phyloP scores from a whole-genome alignment of 305 asterid species.

The Fraxinus albicans region DNA sequence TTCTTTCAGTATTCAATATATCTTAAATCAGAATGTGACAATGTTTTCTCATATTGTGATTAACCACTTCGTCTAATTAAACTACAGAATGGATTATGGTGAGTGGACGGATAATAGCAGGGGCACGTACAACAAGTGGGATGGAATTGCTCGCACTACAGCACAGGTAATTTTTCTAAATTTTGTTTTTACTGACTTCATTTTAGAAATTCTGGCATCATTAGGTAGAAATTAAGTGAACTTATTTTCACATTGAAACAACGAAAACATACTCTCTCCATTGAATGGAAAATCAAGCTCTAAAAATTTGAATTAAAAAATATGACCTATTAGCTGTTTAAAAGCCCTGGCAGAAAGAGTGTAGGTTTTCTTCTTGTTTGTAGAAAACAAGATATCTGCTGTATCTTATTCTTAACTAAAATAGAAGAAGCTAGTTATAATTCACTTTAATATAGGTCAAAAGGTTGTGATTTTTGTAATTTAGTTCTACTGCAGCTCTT shows the following conservation, averaged over 20 bases:
- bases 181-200: background rate
- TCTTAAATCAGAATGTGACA: background rate
- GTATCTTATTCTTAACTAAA: background rate
- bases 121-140: slow-evolving; percentile 98
- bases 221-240: background rate
- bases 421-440: background rate
- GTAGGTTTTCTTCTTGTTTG: background rate
- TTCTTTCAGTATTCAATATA: slow-evolving; percentile 10
- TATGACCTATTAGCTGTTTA: background rate
- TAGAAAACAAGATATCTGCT: background rate
- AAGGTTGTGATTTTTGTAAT: background rate
- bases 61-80: slow-evolving; percentile 1
- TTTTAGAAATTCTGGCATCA: background rate
- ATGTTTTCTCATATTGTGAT: slow-evolving; percentile 16
- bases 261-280: background rate
- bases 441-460: background rate
- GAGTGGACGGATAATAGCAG: slow-evolving; percentile 93
- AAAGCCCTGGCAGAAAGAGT: background rate
- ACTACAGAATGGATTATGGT: slow-evolving; percentile 86
- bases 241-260: background rate
- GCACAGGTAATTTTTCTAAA: slow-evolving; percentile 51
- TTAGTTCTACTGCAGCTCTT: too few species aligned
- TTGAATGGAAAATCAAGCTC: background rate
- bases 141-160: slow-evolving; percentile 84
- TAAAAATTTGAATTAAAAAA: background rate